Base-by-base conservation (phyloP, 2,329 filamentous ascomycete genomes). In the Verticillium nubilum region DNA sequence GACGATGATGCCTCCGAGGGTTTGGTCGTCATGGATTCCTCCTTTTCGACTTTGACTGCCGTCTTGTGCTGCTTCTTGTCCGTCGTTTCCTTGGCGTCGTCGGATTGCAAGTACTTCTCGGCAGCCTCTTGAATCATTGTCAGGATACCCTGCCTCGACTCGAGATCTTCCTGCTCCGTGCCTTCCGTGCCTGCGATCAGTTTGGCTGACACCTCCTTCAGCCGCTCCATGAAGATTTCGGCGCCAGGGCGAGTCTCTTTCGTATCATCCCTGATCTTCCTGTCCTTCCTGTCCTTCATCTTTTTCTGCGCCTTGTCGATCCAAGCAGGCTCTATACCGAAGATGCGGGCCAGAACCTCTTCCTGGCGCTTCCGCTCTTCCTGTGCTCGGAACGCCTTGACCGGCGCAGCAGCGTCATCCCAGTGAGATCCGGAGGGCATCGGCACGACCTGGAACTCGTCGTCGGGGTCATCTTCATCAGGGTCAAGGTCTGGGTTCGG, bases 361-460 rank as follows among this genome's bases (percentile, higher is more conserved):
- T 86, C 84, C 60, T 86, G 84, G 2, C 72, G 70, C 63, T 81
- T 84, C 52, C 77, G 77, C 65, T 84, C 81, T 66, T 85, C 80
- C 54, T 80, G 77, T 0, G 80, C 80, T 15, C 76, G 75, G 56
- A 80, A 77, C 0, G 70, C 72, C 61, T 78, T 82, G 12, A 76
- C 76, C 3, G 80, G 74, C 57, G 69, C 76, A 15, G 71, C 66
- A 23, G 67, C 65, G 23, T 64, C 62, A 19, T 63, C 61, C 62
- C 62, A 64, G 23, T 57, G 55, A 12, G 61, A 58, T 5, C 62
- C 57, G 27, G 65, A 55, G 1, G 65, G 60, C 53, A 70, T 64
- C 1, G 78, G 75, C 5, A 76, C 67, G 9, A 78, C 74, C 58
- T 81, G 76, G 60, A 84, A 81, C 15, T 86, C 83, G 59, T 85